Evolutionary conservation across 2,329 filamentous ascomycete genomes (phyloP).

Genomic region (Phialocephala subalpina): DNA sequence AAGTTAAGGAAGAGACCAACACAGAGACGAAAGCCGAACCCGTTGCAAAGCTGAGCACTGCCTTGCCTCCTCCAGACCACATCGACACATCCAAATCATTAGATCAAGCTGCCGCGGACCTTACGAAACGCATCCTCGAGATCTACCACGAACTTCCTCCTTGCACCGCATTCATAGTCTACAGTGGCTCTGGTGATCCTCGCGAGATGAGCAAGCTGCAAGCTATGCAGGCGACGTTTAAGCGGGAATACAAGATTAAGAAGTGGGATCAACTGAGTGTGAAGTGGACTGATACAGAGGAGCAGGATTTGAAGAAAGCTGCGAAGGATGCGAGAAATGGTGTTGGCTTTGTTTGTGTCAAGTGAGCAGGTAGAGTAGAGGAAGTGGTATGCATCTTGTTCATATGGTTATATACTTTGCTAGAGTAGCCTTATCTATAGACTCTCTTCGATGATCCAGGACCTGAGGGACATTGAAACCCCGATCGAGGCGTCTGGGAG

Average conservation of each 20-base stretch:
- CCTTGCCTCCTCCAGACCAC: conserved; percentile 13
- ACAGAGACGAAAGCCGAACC: not conserved
- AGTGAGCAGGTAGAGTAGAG: conserved; percentile 51
- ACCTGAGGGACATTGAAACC: too few species aligned
- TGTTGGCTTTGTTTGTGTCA: conserved; percentile 70
- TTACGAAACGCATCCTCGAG: conserved; percentile 56
- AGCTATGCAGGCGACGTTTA: conserved; percentile 66
- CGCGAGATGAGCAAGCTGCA: conserved; percentile 70
- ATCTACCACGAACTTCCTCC: conserved; percentile 67
- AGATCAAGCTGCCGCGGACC: conserved; percentile 32
- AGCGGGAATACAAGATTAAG: conserved; percentile 69
- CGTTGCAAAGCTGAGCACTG: not conserved
- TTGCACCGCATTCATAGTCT: conserved; percentile 71
- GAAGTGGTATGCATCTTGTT: not conserved
- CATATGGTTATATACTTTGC: not conserved
- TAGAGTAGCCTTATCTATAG: not conserved
- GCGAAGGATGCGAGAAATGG: conserved; percentile 65
- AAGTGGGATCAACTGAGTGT: conserved; percentile 74
- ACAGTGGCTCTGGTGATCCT: conserved; percentile 73
- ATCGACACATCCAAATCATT: conserved; percentile 31
- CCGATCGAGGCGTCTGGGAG: too few species aligned
- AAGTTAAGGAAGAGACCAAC: not conserved
- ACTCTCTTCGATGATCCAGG: too few species aligned
- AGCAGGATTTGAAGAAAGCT: conserved; percentile 67
- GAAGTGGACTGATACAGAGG: conserved; percentile 72